These are phyloP conservation scores for Zygosaccharomyces bailii DNA, from an alignment of 805 yeast species.

Conservation along the genomic window DNA sequence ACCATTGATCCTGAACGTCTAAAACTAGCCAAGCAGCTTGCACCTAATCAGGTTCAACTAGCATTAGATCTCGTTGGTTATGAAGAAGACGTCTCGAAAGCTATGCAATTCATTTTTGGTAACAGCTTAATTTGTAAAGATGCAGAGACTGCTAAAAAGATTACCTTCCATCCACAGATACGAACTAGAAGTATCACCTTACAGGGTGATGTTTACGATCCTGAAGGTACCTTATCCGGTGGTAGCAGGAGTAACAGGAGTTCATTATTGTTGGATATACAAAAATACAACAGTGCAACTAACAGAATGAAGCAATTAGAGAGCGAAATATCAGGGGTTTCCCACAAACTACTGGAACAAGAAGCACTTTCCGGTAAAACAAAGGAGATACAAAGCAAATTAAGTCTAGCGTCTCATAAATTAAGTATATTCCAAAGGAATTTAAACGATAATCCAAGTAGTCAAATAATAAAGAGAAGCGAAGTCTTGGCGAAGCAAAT, in stretches of 20 bases:
- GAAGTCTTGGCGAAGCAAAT: slow-evolving; percentile 48
- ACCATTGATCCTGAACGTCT: slow-evolving; percentile 51
- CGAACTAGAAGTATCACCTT: slow-evolving; percentile 80
- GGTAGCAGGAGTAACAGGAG: slow-evolving; percentile 71
- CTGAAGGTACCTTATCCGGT: slow-evolving; percentile 93
- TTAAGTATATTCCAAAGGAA: slow-evolving; percentile 53
- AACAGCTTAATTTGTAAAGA: slow-evolving; percentile 82
- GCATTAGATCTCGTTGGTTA: slow-evolving; percentile 80
- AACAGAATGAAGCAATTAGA: slow-evolving; percentile 42
- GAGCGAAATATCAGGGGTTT: slow-evolving; percentile 41
- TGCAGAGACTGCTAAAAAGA: slow-evolving; percentile 80
- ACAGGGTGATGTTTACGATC: slow-evolving; percentile 94
- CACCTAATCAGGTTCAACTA: slow-evolving; percentile 84
- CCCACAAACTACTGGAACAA: slow-evolving; percentile 42
- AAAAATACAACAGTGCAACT: slow-evolving; percentile 52
- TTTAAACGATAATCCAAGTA: slow-evolving; percentile 52
- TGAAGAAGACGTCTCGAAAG: slow-evolving; percentile 64
- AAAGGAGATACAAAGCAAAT: slow-evolving; percentile 52
- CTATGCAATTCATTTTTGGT: slow-evolving; percentile 92
- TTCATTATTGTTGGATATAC: slow-evolving; percentile 61
- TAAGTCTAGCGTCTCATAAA: slow-evolving; percentile 57
- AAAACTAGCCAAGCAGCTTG: slow-evolving; percentile 63
- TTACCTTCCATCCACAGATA: slow-evolving; percentile 83
- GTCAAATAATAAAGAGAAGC: slow-evolving; percentile 51
- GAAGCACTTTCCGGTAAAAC: slow-evolving; percentile 48